Base-by-base conservation (phyloP, 1,284 basidiomycete genomes). In the Pascua guehoae region DNA sequence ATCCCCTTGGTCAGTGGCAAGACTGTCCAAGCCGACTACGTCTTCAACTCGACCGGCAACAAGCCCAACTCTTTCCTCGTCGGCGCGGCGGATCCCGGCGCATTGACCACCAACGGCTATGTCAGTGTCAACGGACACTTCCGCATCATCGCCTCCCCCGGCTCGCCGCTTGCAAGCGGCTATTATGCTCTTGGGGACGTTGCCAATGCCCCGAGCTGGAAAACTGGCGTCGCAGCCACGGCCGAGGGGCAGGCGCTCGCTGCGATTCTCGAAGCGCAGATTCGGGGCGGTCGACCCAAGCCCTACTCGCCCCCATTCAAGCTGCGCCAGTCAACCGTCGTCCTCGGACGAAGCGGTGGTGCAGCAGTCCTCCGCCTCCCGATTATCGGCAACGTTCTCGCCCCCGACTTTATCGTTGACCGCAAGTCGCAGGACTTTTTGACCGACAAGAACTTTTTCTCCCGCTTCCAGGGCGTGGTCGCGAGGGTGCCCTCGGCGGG, bases 31-130 rank as follows among this genome's bases (percentile, higher is more conserved):
- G 74, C 78, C 51, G 79, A 80, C 62, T 81, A 71, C 60, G 66
- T 81, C 40, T 73, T 80, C 49, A 53, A 78, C 53, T 72, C 73
- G 5, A 69, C 71, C 7, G 80, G 81, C 12, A 79, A 77, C 63
- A 67, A 61, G 37, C 72, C 78, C 18, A 77, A 79, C 58, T 67
- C 75, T 1, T 44, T 49, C 5, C 61, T 80, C 47, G 65, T 80
- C 14, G 46, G 60, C 8, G 47, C 60, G 2, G 66, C 63, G 49
- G 73, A 79, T 59, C 51, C 68, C 0, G 39, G 53, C 8, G 73
- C 77, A 12, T 37, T 78, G 16, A 60, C 41, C 0, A 72, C 49
- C 37, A 63, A 9, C 58, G 61, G 43, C 61, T 75, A 51, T 40
- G 68, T 80, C 61, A 24, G 15, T 11, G 78, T 81, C 42, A 67